Percentiles rank a stretch among this genome's conserved stretches.
Evolutionary conservation across 139 green algal species (phyloP).

Genomic region (Pseudopediastrum boryanum): DNA sequence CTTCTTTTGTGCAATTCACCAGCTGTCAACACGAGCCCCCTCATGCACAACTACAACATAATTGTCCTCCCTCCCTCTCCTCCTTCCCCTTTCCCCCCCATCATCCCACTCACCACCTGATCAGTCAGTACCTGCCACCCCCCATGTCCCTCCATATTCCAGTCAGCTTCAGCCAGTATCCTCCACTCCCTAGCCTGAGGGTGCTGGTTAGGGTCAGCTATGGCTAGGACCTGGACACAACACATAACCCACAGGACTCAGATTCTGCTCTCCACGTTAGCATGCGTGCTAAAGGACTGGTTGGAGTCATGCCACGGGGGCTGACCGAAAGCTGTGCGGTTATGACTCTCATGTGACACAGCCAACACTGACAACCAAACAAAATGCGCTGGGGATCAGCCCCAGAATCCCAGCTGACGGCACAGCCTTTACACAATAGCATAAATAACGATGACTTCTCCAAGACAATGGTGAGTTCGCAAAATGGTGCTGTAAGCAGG

Average conservation of each 20-base stretch:
- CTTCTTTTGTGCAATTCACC: not conserved
- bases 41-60: too few species aligned
- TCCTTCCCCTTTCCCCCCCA: not conserved
- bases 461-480: too few species aligned
- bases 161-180: conserved; percentile 37
- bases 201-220: conserved; percentile 37
- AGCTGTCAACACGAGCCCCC: not conserved
- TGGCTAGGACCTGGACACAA: conserved; percentile 24
- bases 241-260: not conserved
- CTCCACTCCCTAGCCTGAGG: conserved; percentile 41
- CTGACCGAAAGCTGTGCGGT: not conserved
- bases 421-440: too few species aligned
- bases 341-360: not conserved
- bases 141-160: conserved; percentile 38
- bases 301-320: not conserved
- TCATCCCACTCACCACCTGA: conserved; percentile 36
- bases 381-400: not conserved
- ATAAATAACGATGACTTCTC: too few species aligned
- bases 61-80: too few species aligned
- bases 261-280: not conserved
- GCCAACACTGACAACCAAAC: not conserved
- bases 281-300: conserved; percentile 8
- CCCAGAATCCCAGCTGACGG: too few species aligned
- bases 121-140: conserved; percentile 55
- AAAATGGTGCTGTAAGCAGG: too few species aligned